These are phyloP conservation scores for Backusella mclennaniae DNA, from an alignment of 192 early-diverging fungal genomes.

Conservation along the genomic window DNA sequence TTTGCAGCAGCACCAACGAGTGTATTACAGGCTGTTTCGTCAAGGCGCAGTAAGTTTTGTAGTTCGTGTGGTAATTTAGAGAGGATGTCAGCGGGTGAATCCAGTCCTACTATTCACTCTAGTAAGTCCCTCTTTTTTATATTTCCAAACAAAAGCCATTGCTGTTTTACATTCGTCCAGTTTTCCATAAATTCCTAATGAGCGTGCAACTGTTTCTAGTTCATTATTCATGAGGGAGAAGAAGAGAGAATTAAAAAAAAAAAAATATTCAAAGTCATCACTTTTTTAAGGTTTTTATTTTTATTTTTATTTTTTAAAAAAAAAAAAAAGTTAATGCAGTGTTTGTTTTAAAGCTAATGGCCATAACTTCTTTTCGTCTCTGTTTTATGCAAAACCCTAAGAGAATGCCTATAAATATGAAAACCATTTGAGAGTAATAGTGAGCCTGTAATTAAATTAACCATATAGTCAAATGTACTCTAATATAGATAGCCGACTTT, in stretches of 20 bases:
- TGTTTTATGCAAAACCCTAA: too few species aligned
- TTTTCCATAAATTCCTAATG: neutral
- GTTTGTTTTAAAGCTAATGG: too few species aligned
- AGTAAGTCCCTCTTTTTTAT: neutral
- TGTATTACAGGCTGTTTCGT: neutral
- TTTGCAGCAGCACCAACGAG: slow-evolving; percentile 5
- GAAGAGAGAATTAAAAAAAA: neutral
- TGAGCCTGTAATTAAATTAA: too few species aligned
- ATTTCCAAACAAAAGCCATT: too few species aligned
- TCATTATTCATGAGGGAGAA: slow-evolving; percentile 5
- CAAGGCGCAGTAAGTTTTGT: neutral
- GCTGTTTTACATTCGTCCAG: slow-evolving; percentile 3
- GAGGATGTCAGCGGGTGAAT: slow-evolving; percentile 14
- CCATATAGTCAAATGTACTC: too few species aligned
- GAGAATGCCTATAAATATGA: too few species aligned
- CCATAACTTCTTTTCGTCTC: too few species aligned
- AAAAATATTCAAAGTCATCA: neutral
- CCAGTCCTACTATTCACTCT: slow-evolving; percentile 9
- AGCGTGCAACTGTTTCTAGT: neutral
- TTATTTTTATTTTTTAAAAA: neutral
- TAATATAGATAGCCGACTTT: too few species aligned
- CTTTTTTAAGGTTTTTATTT: too few species aligned
- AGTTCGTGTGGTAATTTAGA: slow-evolving; percentile 4
- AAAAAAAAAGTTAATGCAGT: too few species aligned
- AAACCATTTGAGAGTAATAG: too few species aligned